A percentile compares a stretch with the other conserved stretches of the same genome.
These are phyloP conservation scores for Pseudevernia furfuracea DNA, from an alignment of 495 filamentous ascomycete species.

Conservation along the genomic window DNA sequence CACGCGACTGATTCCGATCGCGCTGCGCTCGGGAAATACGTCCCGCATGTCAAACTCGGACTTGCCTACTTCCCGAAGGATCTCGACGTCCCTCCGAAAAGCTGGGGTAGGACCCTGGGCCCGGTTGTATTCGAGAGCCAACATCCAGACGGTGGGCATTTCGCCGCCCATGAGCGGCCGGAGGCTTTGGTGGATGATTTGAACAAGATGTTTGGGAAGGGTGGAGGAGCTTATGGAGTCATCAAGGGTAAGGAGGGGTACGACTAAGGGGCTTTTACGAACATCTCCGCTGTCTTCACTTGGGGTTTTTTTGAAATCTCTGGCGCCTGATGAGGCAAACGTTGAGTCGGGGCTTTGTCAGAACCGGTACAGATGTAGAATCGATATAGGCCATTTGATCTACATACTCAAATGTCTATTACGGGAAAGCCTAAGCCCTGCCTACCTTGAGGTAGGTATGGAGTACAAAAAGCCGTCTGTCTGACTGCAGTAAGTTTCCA, in stretches of 20 bases:
- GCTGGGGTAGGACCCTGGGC: conserved; percentile 46
- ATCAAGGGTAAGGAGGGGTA: conserved; percentile 30
- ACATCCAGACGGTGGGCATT: conserved; percentile 53
- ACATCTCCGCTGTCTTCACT: too few relatives aligned
- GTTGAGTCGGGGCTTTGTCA: too few relatives aligned
- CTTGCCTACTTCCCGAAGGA: conserved; percentile 47
- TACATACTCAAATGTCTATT: too few relatives aligned
- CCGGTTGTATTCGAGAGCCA: conserved; percentile 47
- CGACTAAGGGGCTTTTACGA: background rate
- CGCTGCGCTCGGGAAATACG: conserved; percentile 26
- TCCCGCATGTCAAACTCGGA: conserved; percentile 46
- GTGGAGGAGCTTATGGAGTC: conserved; percentile 36
- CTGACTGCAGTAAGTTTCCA: too few relatives aligned
- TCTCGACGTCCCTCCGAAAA: conserved; percentile 40
- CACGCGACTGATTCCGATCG: conserved; percentile 6
- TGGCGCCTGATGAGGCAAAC: too few relatives aligned
- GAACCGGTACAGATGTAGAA: too few relatives aligned
- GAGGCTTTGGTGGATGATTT: conserved; percentile 49
- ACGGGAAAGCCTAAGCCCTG: too few relatives aligned
- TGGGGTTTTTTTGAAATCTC: too few relatives aligned
- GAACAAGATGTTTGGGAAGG: conserved; percentile 46
- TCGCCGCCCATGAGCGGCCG: conserved; percentile 53
- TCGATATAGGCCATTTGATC: too few relatives aligned
- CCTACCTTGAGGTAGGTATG: too few relatives aligned
- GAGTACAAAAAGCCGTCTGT: too few relatives aligned